Evolutionary conservation across 768 basidiomycete species (phyloP), one percentile per base, ranked within the genome.

Genomic region (Tylopilus cervinicoccineus): DNA sequence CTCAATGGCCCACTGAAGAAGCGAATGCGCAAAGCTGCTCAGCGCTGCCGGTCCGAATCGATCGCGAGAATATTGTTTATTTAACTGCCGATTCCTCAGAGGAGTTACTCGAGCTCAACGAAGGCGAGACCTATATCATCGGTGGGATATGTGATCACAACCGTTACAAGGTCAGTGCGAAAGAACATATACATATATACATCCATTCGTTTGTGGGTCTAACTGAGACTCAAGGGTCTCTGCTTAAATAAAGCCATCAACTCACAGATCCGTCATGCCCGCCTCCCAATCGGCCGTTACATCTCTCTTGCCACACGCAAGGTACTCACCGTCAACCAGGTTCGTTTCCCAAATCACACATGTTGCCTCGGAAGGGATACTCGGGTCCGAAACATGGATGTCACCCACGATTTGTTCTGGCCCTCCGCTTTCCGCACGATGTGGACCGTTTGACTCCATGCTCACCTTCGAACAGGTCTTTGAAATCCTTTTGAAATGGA

Each of bases 111-210:
- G 85, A 88, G 58, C 78, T 99, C 46, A 81, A 76, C 46, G 83
- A 90, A 46, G 83, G 84, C 36, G 87, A 94, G 62, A 88, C 84
- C 8, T 98, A 98, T 64, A 83, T 99, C 57, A 93, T 99, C 44
- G 95, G 95, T 38, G 95, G 94, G 6, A 86, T 99, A 57, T 86
- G 86, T 50, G 96, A 99, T 67, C 89, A 88, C 62, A 99, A 99
- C 70, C 87, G 95, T 36, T 90, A 94, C 75, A 97, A 95, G 80
- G 95, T 82, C 29, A 40, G 49, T 39, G 22, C 14, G 24, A 40
- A 27, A 20, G 26, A 28, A 20, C 40, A 14, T 52, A 45, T n/a
- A n/a, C n/a, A 11, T 37, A 34, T 32, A 13, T 37, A 6, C 33
- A 33, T 32, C 22, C 24, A 33, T 37, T 23, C 40, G 17, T 32